These are phyloP conservation scores for Metarhizium robertsii DNA, from an alignment of 2,329 filamentous ascomycete species.

Conservation along the genomic window DNA sequence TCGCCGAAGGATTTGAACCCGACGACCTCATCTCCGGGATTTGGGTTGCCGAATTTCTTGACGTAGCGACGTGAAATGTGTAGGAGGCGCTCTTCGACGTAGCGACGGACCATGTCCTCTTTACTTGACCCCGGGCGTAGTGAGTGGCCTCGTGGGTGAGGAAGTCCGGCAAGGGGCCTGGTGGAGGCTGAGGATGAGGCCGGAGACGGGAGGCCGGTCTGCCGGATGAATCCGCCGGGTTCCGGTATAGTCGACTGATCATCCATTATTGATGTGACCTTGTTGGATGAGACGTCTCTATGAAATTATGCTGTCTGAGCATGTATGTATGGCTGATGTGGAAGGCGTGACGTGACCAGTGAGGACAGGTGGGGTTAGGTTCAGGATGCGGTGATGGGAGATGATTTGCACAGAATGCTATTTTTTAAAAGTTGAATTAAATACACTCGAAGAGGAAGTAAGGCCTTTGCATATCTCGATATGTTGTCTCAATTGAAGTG, in stretches of 20 bases:
- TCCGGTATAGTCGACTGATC: conserved; percentile 6
- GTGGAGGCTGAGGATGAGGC: conserved; percentile 40
- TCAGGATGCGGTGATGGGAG: too few species aligned
- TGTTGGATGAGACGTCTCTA: background rate
- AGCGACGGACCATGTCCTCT: conserved; percentile 50
- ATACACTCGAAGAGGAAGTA: too few species aligned
- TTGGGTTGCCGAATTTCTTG: conserved; percentile 44
- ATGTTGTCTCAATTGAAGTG: too few species aligned
- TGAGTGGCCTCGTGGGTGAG: conserved; percentile 44
- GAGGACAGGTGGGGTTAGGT: too few species aligned
- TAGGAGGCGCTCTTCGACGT: conserved; percentile 43
- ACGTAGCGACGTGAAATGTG: conserved; percentile 48
- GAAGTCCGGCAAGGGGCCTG: conserved; percentile 32
- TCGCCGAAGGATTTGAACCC: conserved; percentile 56
- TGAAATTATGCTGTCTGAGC: background rate
- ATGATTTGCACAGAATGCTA: too few species aligned
- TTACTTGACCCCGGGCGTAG: conserved; percentile 48
- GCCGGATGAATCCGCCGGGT: conserved; percentile 44
- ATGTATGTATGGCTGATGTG: background rate
- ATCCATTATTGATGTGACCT: background rate
- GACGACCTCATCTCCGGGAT: conserved; percentile 36
- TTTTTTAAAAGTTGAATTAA: too few species aligned
- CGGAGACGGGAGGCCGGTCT: conserved; percentile 40
- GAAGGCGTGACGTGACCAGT: background rate
- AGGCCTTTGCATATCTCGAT: too few species aligned